These are phyloP conservation scores for Candida chilensis DNA, from an alignment of 805 yeast species.

Conservation along the genomic window DNA sequence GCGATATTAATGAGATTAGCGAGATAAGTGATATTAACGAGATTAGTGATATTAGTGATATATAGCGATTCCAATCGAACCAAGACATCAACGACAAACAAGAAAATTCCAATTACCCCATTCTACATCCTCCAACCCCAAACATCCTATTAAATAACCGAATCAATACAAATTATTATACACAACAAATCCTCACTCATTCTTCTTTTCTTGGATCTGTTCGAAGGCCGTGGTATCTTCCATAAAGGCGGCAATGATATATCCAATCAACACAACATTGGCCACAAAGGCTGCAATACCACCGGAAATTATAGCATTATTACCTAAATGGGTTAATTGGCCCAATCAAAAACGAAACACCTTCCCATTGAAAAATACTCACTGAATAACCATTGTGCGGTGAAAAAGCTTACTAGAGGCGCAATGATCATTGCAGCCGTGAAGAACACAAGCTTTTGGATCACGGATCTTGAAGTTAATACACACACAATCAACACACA, in stretches of 20 bases:
- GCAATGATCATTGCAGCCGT: constrained; percentile 69
- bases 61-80: too few species aligned
- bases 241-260: constrained; percentile 63
- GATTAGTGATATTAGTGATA: too few species aligned
- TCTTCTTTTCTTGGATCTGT: constrained; percentile 23
- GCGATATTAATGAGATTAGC: too few species aligned
- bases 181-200: constrained; percentile 11
- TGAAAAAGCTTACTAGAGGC: constrained; percentile 59
- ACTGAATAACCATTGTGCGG: constrained; percentile 30
- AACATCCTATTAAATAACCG: background rate
- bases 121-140: too few species aligned
- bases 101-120: too few species aligned
- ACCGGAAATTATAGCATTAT: constrained; percentile 61
- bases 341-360: background rate
- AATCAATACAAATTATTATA: background rate
- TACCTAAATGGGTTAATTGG: constrained; percentile 6
- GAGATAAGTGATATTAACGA: too few species aligned
- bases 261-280: constrained; percentile 64
- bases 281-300: constrained; percentile 76
- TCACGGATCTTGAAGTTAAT: constrained; percentile 38
- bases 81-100: too few species aligned
- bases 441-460: constrained; percentile 61
- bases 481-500: too few species aligned
- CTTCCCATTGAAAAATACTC: constrained; percentile 5
- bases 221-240: constrained; percentile 40